These are phyloP conservation scores for Pseudogymnoascus sp. DNA, from an alignment of 2,329 filamentous ascomycete species.

Conservation along the genomic window DNA sequence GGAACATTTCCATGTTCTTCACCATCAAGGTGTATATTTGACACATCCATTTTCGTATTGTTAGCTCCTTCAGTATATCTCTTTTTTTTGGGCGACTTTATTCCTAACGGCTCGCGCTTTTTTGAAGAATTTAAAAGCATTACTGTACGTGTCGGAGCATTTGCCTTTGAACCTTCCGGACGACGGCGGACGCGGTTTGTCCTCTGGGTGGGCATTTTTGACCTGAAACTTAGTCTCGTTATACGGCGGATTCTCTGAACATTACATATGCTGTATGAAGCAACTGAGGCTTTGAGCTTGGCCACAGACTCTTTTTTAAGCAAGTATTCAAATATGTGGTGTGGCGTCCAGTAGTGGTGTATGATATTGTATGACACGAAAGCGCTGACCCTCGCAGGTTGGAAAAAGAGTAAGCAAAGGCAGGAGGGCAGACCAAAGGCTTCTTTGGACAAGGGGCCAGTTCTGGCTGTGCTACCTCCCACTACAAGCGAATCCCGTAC, in stretches of 20 bases:
- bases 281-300: background rate
- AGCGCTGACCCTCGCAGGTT: background rate
- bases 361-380: background rate
- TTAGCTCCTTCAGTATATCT: background rate
- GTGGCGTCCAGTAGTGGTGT: background rate
- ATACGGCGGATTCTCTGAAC: background rate
- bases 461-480: background rate
- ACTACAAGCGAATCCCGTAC: background rate
- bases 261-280: background rate
- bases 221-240: background rate
- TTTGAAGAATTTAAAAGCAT: slow-evolving; percentile 24
- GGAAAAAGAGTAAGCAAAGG: background rate
- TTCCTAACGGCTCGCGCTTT: background rate
- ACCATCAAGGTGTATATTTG: slow-evolving; percentile 35
- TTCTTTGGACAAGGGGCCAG: background rate
- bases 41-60: slow-evolving; percentile 31
- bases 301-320: background rate
- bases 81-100: slow-evolving; percentile 15
- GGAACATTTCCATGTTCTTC: slow-evolving; percentile 39
- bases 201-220: background rate
- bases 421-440: background rate
- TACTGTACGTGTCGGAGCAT: slow-evolving; percentile 29
- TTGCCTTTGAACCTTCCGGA: slow-evolving; percentile 25
- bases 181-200: background rate
- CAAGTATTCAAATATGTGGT: background rate